A percentile compares a stretch with the other conserved stretches of the same genome.
phyloP scores from a whole-genome alignment of 148 eudicot genomes.

The Rheum nobile region DNA sequence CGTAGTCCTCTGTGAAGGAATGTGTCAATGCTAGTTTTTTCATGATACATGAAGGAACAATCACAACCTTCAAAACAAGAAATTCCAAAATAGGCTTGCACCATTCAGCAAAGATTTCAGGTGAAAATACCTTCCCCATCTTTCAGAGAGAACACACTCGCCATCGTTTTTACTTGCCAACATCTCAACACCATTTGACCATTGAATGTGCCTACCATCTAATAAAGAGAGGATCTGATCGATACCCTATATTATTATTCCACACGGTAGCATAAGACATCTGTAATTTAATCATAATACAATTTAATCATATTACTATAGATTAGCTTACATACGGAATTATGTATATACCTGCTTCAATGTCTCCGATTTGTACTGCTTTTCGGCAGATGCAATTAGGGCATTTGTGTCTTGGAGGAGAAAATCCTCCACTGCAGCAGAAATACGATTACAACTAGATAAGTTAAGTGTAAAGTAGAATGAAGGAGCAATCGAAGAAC shows the following conservation, averaged over 20 bases:
- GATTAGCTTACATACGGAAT: background rate
- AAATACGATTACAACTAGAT: constrained; percentile 3
- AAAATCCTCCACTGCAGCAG: constrained; percentile 70
- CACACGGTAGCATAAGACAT: constrained; percentile 10
- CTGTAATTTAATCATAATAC: background rate
- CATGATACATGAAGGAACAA: background rate
- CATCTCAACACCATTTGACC: constrained; percentile 67
- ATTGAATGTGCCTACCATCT: constrained; percentile 47
- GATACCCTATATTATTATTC: constrained; percentile 36
- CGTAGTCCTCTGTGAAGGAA: constrained; percentile 50
- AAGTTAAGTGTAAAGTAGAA: background rate
- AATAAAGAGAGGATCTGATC: constrained; percentile 44
- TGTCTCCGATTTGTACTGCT: constrained; percentile 27
- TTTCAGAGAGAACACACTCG: constrained; percentile 32
- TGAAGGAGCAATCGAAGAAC: too few relatives aligned
- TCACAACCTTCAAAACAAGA: constrained; percentile 9
- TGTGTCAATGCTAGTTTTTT: constrained; percentile 33
- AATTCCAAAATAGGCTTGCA: constrained; percentile 1
- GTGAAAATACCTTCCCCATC: constrained; percentile 39
- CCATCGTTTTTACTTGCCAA: constrained; percentile 44
- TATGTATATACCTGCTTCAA: constrained; percentile 47
- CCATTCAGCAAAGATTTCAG: background rate
- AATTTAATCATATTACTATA: background rate
- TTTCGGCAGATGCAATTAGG: constrained; percentile 36
- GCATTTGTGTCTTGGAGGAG: constrained; percentile 51